A percentile compares a stretch with the other conserved stretches of the same genome.
These are phyloP conservation scores for Urochloa ruziziensis DNA, from an alignment of 176 grass and related monocot species.

Conservation along the genomic window DNA sequence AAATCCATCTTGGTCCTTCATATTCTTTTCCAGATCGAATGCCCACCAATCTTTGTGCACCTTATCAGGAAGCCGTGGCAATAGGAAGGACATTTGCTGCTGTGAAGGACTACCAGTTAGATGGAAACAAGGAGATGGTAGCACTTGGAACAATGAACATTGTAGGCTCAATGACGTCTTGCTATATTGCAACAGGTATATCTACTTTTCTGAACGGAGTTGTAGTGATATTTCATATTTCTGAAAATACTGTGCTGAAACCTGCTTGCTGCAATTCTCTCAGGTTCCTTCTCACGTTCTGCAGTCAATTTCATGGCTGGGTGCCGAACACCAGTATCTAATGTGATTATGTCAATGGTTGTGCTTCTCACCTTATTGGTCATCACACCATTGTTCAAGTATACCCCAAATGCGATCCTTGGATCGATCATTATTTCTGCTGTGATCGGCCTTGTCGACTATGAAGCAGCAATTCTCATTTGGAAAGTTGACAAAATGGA, in stretches of 20 bases:
- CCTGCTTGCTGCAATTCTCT: conserved; percentile 2
- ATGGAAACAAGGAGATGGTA: conserved; percentile 99
- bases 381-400: conserved; percentile 95
- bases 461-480: conserved; percentile 79
- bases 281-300: conserved; percentile 95
- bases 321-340: conserved; percentile 76
- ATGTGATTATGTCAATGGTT: conserved; percentile 82
- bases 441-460: conserved; percentile 74
- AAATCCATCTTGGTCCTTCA: neutral
- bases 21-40: neutral
- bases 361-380: conserved; percentile 86
- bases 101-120: conserved; percentile 83
- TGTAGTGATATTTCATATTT: neutral
- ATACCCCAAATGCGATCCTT: conserved; percentile 88
- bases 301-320: conserved; percentile 98
- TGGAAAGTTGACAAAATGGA: conserved; percentile 99
- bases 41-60: neutral
- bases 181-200: conserved; percentile 86
- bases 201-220: neutral
- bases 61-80: conserved; percentile 80
- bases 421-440: conserved; percentile 87
- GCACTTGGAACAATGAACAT: conserved; percentile 95
- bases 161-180: conserved; percentile 91
- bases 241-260: conserved; percentile 10
- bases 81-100: conserved; percentile 99